Conservation (phyloP, 2,329 filamentous ascomycete species). For the Xylaria sp. region DNA sequence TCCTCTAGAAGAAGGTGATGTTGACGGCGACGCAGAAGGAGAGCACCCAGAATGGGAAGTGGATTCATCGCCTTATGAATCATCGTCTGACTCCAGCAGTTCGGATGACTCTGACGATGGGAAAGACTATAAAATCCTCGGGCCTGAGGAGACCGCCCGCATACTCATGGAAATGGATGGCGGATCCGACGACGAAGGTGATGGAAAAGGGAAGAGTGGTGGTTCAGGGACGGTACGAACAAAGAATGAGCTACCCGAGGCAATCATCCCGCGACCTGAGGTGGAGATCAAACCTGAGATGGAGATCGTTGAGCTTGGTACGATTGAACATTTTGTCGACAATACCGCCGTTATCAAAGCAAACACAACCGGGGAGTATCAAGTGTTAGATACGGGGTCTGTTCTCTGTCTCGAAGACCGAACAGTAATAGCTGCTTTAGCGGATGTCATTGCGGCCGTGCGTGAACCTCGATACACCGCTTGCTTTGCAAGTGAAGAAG, state of each 20-base stretch:
- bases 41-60: conserved; percentile 82
- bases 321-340: conserved; percentile 80
- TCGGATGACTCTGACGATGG: conserved; percentile 69
- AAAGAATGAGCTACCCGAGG: conserved; percentile 79
- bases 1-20: conserved; percentile 10
- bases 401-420: conserved; percentile 82
- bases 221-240: conserved; percentile 71
- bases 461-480: conserved; percentile 88
- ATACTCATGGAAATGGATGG: conserved; percentile 86
- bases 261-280: conserved; percentile 77
- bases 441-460: conserved; percentile 87
- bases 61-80: conserved; percentile 81
- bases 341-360: conserved; percentile 83
- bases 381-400: conserved; percentile 85
- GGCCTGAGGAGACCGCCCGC: conserved; percentile 83
- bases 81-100: conserved; percentile 68
- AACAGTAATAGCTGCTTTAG: conserved; percentile 81
- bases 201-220: conserved; percentile 60
- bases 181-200: conserved; percentile 81
- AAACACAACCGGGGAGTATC: conserved; percentile 80
- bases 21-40: conserved; percentile 25
- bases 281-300: conserved; percentile 81
- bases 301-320: conserved; percentile 79
- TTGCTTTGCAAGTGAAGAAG: conserved; percentile 74
- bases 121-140: conserved; percentile 73